Conservation (phyloP, 352 stramenopile genomes). For the Globisporangium parvum region DNA sequence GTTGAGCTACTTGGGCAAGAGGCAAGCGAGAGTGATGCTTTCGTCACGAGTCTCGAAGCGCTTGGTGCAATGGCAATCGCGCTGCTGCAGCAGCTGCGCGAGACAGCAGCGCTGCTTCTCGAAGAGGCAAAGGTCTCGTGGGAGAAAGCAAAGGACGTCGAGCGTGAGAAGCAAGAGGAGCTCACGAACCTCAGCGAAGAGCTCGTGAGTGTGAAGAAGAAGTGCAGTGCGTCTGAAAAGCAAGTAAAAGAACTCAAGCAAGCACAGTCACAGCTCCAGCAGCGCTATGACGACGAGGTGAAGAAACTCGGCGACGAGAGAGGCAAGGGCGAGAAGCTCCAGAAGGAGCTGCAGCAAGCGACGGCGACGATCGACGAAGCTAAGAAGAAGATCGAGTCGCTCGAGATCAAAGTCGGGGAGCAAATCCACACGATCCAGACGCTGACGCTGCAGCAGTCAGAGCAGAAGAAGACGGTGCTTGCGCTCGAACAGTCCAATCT, state of each 20-base stretch:
- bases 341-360: constrained; percentile 35
- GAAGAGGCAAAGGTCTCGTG: constrained; percentile 68
- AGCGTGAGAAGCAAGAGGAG: constrained; percentile 77
- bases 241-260: constrained; percentile 8
- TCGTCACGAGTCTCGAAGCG: constrained; percentile 32
- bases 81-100: constrained; percentile 48
- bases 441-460: constrained; percentile 40
- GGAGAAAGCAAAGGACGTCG: constrained; percentile 64
- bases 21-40: constrained; percentile 39
- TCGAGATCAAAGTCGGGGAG: constrained; percentile 44
- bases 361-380: constrained; percentile 23
- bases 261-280: constrained; percentile 7
- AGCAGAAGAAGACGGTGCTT: constrained; percentile 50
- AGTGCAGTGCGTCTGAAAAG: constrained; percentile 41
- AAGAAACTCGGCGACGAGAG: constrained; percentile 26
- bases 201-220: constrained; percentile 44
- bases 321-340: constrained; percentile 28
- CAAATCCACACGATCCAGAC: constrained; percentile 56
- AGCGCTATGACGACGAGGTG: constrained; percentile 7
- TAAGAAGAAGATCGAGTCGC: constrained; percentile 45
- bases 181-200: constrained; percentile 67
- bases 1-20: constrained; percentile 63
- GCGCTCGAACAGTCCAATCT: constrained; percentile 56
- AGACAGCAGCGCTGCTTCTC: constrained; percentile 41
- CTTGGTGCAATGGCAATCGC: constrained; percentile 32